These are phyloP conservation scores for Scedosporium apiospermum DNA, from an alignment of 2,329 filamentous ascomycete genomes.

Conservation along the genomic window DNA sequence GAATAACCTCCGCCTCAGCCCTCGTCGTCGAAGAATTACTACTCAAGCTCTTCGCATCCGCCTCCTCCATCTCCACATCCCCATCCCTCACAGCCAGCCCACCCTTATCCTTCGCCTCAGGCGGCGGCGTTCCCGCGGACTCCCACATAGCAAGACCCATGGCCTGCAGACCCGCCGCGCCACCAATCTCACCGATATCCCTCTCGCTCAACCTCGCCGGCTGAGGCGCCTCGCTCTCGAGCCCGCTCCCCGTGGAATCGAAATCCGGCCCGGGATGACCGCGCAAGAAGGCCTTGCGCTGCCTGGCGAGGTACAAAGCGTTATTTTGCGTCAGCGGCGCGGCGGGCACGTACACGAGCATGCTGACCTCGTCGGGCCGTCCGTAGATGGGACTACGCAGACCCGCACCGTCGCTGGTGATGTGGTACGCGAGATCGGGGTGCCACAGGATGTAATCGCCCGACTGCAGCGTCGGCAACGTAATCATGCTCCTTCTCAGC, in stretches of 20 bases:
- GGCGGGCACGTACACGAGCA: conserved; percentile 46
- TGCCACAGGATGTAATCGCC: conserved; percentile 53
- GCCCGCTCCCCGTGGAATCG: conserved; percentile 39
- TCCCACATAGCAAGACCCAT: conserved; percentile 49
- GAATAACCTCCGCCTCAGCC: conserved; percentile 42
- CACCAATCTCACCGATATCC: conserved; percentile 41
- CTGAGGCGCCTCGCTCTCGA: conserved; percentile 42
- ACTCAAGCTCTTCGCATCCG: conserved; percentile 10
- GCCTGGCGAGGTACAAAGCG: conserved; percentile 45
- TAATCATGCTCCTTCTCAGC: conserved; percentile 42
- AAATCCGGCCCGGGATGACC: conserved; percentile 47
- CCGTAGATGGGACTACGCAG: conserved; percentile 18
- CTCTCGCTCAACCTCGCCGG: conserved; percentile 37
- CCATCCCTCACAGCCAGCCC: conserved; percentile 12
- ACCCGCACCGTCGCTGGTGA: conserved; percentile 29
- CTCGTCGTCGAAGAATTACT: conserved; percentile 17
- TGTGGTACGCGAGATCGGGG: conserved; percentile 48
- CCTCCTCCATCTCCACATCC: conserved; percentile 13
- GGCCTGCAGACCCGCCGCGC: conserved; percentile 40
- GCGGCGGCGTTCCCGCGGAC: conserved; percentile 19
- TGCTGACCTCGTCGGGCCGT: conserved; percentile 28
- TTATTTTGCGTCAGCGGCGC: conserved; percentile 49
- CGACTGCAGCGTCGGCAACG: conserved; percentile 42
- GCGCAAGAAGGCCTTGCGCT: conserved; percentile 46
- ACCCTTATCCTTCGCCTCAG: conserved; percentile 9